Evolutionary conservation across 2,329 filamentous ascomycete species (phyloP).

Genomic region (Tolypocladium tundrense): DNA sequence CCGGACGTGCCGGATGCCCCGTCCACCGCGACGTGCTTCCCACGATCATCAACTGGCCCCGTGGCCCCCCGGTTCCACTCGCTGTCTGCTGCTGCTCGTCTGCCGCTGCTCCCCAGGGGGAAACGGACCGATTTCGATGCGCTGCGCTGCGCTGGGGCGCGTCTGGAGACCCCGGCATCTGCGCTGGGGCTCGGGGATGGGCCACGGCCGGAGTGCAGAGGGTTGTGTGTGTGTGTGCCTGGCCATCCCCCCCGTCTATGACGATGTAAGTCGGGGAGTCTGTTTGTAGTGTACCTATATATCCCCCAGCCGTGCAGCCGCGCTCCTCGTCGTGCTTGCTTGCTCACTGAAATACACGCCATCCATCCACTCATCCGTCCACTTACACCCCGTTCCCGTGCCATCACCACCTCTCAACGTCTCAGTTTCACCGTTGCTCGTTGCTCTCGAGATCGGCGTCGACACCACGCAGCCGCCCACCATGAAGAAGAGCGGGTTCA

Average conservation of each 20-base stretch:
- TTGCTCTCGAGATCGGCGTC: neutral
- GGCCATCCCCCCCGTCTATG: neutral
- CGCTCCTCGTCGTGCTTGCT: neutral
- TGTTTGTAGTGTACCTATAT: neutral
- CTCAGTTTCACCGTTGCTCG: neutral
- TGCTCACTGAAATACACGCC: neutral
- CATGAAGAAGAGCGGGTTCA: conserved; percentile 10
- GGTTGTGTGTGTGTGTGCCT: neutral
- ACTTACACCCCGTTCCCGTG: neutral
- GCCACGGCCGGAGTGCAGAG: neutral
- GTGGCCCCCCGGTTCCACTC: neutral
- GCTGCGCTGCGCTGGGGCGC: neutral
- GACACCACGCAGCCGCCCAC: neutral
- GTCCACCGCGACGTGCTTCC: neutral
- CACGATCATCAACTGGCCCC: neutral
- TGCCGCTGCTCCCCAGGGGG: neutral
- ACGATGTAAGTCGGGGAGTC: neutral
- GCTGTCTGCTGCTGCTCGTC: neutral
- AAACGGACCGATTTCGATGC: neutral
- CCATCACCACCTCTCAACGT: neutral
- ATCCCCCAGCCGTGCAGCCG: neutral
- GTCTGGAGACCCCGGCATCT: neutral
- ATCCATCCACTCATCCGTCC: neutral
- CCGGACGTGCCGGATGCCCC: neutral
- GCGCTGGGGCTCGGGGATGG: too few relatives aligned